Evolutionary conservation across 306 rosid species (phyloP).

Genomic region (Vachellia collinsii): DNA sequence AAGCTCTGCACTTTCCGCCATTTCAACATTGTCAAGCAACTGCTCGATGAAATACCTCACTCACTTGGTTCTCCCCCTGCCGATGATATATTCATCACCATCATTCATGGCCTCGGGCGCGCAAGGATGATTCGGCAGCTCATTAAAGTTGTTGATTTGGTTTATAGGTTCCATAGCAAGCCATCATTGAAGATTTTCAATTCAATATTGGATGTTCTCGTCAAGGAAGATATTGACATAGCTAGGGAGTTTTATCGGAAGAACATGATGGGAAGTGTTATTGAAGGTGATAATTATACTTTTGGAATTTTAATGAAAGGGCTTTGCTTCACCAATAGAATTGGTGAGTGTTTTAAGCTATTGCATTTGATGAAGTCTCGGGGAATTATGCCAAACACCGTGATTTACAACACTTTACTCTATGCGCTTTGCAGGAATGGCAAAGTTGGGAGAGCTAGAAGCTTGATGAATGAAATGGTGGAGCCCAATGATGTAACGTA

Average conservation of each 20-base stretch:
- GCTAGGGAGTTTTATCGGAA: slow-evolving; percentile 77
- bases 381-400: slow-evolving; percentile 60
- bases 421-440: slow-evolving; percentile 81
- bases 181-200: slow-evolving; percentile 72
- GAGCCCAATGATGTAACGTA: slow-evolving; percentile 66
- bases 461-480: slow-evolving; percentile 76
- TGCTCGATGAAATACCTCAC: slow-evolving; percentile 77
- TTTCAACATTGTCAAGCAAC: slow-evolving; percentile 62
- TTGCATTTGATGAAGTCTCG: slow-evolving; percentile 68
- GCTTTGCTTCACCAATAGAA: slow-evolving; percentile 68
- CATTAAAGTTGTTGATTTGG: slow-evolving; percentile 59
- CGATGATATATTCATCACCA: slow-evolving; percentile 60
- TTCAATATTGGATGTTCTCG: slow-evolving; percentile 70
- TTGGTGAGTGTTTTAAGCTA: slow-evolving; percentile 75
- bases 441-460: slow-evolving; percentile 78
- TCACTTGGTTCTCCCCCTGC: slow-evolving; percentile 59
- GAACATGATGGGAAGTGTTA: slow-evolving; percentile 66
- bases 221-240: slow-evolving; percentile 73
- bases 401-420: slow-evolving; percentile 72
- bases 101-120: slow-evolving; percentile 58
- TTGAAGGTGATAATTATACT: slow-evolving; percentile 68
- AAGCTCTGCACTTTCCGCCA: slow-evolving; percentile 64
- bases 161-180: slow-evolving; percentile 40
- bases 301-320: slow-evolving; percentile 81
- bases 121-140: slow-evolving; percentile 55